These are phyloP conservation scores for Limnomonas spitsbergensis DNA, from an alignment of 139 green algal species.

Conservation along the genomic window DNA sequence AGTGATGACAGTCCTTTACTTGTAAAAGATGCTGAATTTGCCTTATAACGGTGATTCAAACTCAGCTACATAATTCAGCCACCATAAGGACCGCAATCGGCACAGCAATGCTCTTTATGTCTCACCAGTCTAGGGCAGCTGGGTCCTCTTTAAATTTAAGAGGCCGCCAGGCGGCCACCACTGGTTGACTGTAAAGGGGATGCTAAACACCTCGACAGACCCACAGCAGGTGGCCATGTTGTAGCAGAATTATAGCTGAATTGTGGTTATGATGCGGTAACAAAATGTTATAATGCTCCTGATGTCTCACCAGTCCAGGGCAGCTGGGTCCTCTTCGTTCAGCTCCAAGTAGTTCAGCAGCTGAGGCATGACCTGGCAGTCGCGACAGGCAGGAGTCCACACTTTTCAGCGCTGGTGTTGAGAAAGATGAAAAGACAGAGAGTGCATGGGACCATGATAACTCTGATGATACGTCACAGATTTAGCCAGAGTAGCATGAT, in stretches of 20 bases:
- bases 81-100: background rate
- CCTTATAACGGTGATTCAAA: background rate
- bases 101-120: no score
- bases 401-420: background rate
- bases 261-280: background rate
- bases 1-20: background rate
- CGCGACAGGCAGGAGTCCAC: background rate
- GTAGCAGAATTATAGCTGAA: background rate
- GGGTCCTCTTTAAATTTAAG: background rate
- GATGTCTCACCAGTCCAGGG: conserved; percentile 63
- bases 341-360: conserved; percentile 65
- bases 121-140: background rate
- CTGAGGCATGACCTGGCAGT: conserved; percentile 65
- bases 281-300: background rate
- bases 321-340: conserved; percentile 47
- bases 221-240: background rate
- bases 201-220: background rate
- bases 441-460: no score
- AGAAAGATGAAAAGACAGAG: no score
- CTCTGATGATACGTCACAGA: no score
- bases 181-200: no score
- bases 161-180: background rate
- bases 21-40: background rate
- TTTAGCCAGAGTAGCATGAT: no score
- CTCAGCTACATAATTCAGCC: background rate